Evolutionary conservation across 2,329 filamentous ascomycete genomes (phyloP).

Genomic region (Neopestalotiopsis sp.): DNA sequence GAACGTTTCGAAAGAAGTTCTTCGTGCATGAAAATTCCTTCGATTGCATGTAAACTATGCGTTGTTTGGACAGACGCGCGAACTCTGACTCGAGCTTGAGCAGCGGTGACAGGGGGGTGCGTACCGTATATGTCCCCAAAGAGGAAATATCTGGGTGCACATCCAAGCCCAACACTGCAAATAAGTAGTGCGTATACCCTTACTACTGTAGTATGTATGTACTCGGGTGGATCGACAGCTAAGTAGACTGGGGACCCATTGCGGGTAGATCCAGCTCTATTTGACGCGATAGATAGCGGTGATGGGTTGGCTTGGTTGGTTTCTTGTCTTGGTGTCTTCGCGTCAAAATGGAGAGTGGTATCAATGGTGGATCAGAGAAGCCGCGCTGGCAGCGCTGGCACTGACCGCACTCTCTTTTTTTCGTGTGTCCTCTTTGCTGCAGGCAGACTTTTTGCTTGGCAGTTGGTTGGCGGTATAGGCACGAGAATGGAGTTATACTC

Average conservation of each 20-base stretch:
- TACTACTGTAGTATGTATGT: too few relatives aligned
- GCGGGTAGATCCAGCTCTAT: neutral
- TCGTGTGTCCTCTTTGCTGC: too few relatives aligned
- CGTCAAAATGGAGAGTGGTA: too few relatives aligned
- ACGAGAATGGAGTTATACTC: neutral
- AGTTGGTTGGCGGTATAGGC: neutral
- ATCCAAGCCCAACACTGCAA: neutral
- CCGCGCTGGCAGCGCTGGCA: too few relatives aligned
- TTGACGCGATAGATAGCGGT: neutral
- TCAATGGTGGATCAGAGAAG: too few relatives aligned
- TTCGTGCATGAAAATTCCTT: neutral
- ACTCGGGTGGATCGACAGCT: neutral
- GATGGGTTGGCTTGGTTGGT: neutral
- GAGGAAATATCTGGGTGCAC: neutral
- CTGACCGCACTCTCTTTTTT: neutral
- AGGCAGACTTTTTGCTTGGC: too few relatives aligned
- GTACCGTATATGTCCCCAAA: neutral
- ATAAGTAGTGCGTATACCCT: neutral
- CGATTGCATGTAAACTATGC: neutral
- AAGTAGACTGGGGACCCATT: neutral
- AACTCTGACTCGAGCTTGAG: neutral
- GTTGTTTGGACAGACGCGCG: neutral
- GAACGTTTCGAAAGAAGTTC: neutral
- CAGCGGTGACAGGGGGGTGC: neutral
- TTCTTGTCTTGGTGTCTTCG: too few relatives aligned